Conservation (phyloP, 371 early-diverging fungal species). For the Rhizopus microsporus region DNA sequence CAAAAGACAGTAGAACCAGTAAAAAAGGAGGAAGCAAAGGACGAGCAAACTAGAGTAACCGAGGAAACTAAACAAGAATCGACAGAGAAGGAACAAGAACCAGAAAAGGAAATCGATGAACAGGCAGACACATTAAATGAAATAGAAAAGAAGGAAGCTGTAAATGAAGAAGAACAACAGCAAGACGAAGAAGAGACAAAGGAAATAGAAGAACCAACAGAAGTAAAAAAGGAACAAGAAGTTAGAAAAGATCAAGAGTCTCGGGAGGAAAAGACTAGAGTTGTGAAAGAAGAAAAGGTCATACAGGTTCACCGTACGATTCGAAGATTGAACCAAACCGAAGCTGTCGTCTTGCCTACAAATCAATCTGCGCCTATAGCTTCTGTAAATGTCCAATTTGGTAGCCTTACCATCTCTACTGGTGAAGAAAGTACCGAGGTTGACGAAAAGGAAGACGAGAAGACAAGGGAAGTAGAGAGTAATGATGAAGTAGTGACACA, state of each 20-base stretch:
- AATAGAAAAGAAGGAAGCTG: not conserved
- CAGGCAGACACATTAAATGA: not conserved
- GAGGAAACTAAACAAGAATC: not conserved
- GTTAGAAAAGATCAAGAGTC: not conserved
- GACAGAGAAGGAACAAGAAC: not conserved
- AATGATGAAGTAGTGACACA: not conserved
- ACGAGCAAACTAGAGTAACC: not conserved
- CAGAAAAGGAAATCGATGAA: not conserved
- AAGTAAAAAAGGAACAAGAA: not conserved
- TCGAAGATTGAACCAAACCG: constrained; percentile 24
- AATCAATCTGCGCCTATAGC: constrained; percentile 12
- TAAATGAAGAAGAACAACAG: not conserved
- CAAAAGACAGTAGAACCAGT: constrained; percentile 1
- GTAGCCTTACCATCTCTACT: constrained; percentile 19
- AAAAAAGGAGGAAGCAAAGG: constrained; percentile 2
- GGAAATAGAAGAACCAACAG: not conserved
- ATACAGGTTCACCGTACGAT: constrained; percentile 7
- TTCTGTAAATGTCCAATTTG: constrained; percentile 28
- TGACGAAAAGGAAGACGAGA: constrained; percentile 2
- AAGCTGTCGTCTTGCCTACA: constrained; percentile 25
- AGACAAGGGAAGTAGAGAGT: not conserved
- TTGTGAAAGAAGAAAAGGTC: not conserved
- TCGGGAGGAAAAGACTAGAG: not conserved
- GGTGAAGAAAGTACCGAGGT: constrained; percentile 9
- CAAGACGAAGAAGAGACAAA: not conserved